Evolutionary conservation across 2,329 filamentous ascomycete genomes (phyloP).

Genomic region (Penicillium janthinellum): DNA sequence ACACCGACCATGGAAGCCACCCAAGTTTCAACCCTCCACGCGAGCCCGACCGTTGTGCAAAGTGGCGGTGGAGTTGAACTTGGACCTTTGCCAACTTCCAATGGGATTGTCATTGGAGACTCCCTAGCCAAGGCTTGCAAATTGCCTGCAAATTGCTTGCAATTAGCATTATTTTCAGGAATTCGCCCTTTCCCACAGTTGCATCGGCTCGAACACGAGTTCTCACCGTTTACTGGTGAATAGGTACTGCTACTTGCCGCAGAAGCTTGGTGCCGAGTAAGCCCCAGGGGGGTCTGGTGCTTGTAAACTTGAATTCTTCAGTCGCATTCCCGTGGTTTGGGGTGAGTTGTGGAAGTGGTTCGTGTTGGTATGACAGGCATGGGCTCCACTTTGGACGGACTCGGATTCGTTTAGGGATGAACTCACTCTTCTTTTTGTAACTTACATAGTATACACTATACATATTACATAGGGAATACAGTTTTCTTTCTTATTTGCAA

Average conservation of each 20-base stretch:
- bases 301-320: neutral
- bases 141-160: neutral
- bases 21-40: neutral
- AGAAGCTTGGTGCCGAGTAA: neutral
- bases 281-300: too few species aligned
- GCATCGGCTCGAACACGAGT: slow-evolving; percentile 19
- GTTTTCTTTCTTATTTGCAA: too few species aligned
- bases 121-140: neutral
- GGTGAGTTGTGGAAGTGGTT: neutral
- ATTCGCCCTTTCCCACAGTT: neutral
- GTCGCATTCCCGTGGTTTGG: neutral
- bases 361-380: neutral
- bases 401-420: too few species aligned
- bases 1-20: neutral
- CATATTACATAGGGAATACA: too few species aligned
- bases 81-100: too few species aligned
- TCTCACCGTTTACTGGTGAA: neutral
- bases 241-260: neutral
- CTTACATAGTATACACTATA: too few species aligned
- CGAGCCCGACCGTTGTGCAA: slow-evolving; percentile 7
- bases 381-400: too few species aligned
- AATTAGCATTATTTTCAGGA: neutral
- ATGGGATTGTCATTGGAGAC: neutral
- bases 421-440: too few species aligned
- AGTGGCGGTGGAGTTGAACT: slow-evolving; percentile 20